Evolutionary conservation across 805 yeast species (phyloP).

Genomic region (Hemisphaericaspora nanyangensis): DNA sequence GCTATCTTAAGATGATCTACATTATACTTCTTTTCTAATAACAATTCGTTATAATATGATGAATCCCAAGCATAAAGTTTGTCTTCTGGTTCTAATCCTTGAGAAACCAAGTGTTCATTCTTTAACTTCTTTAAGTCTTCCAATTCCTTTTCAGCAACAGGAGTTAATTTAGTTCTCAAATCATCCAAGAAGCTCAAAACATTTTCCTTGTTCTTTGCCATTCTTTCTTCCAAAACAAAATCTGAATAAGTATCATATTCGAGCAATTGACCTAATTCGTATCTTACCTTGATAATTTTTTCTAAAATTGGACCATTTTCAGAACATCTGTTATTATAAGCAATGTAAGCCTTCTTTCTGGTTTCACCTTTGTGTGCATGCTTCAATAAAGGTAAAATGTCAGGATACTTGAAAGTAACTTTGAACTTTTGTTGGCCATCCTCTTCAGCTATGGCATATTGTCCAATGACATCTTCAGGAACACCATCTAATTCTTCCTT

Average conservation of each 20-base stretch:
- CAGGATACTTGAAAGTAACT: constrained; percentile 82
- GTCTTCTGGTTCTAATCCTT: constrained; percentile 40
- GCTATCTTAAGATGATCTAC: constrained; percentile 71
- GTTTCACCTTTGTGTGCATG: constrained; percentile 63
- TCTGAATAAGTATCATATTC: constrained; percentile 71
- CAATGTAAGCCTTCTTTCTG: constrained; percentile 61
- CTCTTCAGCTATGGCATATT: constrained; percentile 46
- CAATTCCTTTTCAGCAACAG: constrained; percentile 56
- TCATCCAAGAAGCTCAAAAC: constrained; percentile 64
- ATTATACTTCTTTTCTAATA: constrained; percentile 63
- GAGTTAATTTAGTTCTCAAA: constrained; percentile 53
- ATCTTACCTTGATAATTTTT: constrained; percentile 60
- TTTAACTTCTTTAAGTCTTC: constrained; percentile 49
- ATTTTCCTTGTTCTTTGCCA: constrained; percentile 67
- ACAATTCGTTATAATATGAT: constrained; percentile 59
- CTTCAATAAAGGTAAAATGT: constrained; percentile 71
- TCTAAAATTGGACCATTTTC: constrained; percentile 59
- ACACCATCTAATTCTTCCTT: constrained; percentile 69
- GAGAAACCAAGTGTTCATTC: constrained; percentile 43
- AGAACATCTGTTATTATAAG: constrained; percentile 65
- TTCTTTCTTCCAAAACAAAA: constrained; percentile 68
- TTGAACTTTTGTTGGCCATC: constrained; percentile 43
- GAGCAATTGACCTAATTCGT: constrained; percentile 54
- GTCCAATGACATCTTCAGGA: constrained; percentile 58
- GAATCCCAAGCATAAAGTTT: constrained; percentile 67